phyloP scores from a whole-genome alignment of 1,139 yeast genomes.

The Lodderomyces pseudojiufengensis region DNA sequence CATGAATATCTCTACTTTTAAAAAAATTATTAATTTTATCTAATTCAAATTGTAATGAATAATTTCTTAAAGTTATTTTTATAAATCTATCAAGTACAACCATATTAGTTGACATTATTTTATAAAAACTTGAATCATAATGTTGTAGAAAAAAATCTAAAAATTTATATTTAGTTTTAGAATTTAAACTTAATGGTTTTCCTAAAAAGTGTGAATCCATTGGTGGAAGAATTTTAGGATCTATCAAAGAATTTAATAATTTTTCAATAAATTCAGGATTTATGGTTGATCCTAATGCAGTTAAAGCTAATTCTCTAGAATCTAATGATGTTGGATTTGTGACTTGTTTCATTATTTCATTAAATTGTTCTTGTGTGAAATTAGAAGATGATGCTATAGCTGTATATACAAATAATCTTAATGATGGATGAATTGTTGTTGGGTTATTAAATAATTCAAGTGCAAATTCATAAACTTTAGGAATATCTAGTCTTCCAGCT shows the following conservation, averaged over 20 bases:
- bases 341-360: conserved; percentile 47
- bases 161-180: conserved; percentile 41
- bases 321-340: conserved; percentile 59
- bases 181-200: conserved; percentile 36
- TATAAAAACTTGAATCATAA: conserved; percentile 45
- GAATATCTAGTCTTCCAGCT: conserved; percentile 50
- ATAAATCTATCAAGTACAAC: conserved; percentile 64
- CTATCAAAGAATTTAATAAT: conserved; percentile 38
- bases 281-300: conserved; percentile 58
- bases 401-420: conserved; percentile 51
- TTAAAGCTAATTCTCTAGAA: conserved; percentile 61
- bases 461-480: conserved; percentile 49
- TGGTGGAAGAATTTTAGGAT: conserved; percentile 48
- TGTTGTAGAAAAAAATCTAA: conserved; percentile 57
- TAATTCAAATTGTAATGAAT: conserved; percentile 39
- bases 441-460: conserved; percentile 34
- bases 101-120: conserved; percentile 51
- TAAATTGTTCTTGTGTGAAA: conserved; percentile 42
- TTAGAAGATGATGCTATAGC: conserved; percentile 44
- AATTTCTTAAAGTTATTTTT: conserved; percentile 47
- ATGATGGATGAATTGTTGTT: conserved; percentile 43
- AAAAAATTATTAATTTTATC: conserved; percentile 47
- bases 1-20: conserved; percentile 50
- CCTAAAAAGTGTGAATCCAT: conserved; percentile 70
- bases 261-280: conserved; percentile 31